Evolutionary conservation across 2,329 filamentous ascomycete genomes (phyloP).

Genomic region (Chaetomiaceae sp.): DNA sequence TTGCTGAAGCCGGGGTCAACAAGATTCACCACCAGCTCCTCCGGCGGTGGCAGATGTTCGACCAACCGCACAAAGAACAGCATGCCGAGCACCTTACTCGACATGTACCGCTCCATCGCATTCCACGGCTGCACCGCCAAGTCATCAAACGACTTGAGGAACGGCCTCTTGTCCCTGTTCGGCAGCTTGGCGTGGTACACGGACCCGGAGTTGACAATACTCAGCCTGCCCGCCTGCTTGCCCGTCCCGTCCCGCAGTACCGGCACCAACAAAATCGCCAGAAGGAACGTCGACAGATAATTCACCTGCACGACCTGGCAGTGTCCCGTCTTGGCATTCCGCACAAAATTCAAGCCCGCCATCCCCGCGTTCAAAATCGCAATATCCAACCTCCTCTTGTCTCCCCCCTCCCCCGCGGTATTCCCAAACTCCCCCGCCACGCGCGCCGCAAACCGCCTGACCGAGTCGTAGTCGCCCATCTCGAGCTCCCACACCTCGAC

Average conservation of each 20-base stretch:
- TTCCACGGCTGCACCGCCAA: neutral
- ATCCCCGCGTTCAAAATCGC: too few species aligned
- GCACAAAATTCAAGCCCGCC: too few species aligned
- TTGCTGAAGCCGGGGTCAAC: slow-evolving; percentile 8
- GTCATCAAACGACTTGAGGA: neutral
- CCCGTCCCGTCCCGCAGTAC: too few species aligned
- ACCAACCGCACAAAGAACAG: neutral
- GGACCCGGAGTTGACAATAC: neutral
- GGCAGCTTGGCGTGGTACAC: neutral
- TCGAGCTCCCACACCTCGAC: slow-evolving; percentile 48
- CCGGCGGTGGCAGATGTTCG: neutral
- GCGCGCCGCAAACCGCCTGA: slow-evolving; percentile 39
- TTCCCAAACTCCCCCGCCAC: too few species aligned
- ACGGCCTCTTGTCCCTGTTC: neutral
- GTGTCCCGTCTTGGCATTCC: too few species aligned
- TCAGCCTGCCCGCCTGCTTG: too few species aligned
- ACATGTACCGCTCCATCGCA: neutral
- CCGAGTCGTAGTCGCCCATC: slow-evolving; percentile 39
- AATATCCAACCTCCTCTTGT: too few species aligned
- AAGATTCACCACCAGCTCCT: neutral
- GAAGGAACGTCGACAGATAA: too few species aligned
- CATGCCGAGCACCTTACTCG: neutral
- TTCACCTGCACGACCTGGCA: too few species aligned
- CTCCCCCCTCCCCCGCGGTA: too few species aligned
- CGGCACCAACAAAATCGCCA: too few species aligned